Evolutionary conservation across 2,329 filamentous ascomycete species (phyloP).

Genomic region (Trichoderma oligosporum): DNA sequence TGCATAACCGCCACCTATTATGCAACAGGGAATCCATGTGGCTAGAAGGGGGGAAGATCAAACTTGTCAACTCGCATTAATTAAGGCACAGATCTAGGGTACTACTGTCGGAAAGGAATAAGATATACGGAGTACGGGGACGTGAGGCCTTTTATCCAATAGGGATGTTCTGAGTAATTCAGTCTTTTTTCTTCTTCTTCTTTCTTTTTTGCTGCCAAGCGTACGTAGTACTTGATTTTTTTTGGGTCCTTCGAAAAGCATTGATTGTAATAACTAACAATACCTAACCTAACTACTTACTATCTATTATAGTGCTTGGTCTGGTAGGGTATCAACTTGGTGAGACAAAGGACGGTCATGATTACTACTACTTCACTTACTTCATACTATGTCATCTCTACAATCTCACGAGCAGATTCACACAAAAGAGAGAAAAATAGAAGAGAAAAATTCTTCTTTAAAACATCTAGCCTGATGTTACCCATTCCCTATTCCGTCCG

Average conservation of each 20-base stretch:
- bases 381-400: too few relatives aligned
- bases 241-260: too few relatives aligned
- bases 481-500: too few relatives aligned
- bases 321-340: too few relatives aligned
- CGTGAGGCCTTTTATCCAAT: background rate
- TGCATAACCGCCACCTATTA: conserved; percentile 15
- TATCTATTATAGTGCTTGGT: too few relatives aligned
- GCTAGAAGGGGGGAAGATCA: conserved; percentile 7
- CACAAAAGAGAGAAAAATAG: background rate
- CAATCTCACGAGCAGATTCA: too few relatives aligned
- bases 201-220: background rate
- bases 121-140: conserved; percentile 1
- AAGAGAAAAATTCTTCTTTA: background rate
- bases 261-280: too few relatives aligned
- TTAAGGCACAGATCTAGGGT: conserved; percentile 15
- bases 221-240: too few relatives aligned
- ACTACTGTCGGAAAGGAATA: background rate
- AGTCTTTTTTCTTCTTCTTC: background rate
- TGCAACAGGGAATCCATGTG: conserved; percentile 16
- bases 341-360: too few relatives aligned
- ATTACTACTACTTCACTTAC: too few relatives aligned
- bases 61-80: conserved; percentile 14
- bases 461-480: too few relatives aligned
- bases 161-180: background rate
- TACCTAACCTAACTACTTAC: too few relatives aligned